Conservation (phyloP, 2,329 filamentous ascomycete genomes). For the Claviceps humidiphila region DNA sequence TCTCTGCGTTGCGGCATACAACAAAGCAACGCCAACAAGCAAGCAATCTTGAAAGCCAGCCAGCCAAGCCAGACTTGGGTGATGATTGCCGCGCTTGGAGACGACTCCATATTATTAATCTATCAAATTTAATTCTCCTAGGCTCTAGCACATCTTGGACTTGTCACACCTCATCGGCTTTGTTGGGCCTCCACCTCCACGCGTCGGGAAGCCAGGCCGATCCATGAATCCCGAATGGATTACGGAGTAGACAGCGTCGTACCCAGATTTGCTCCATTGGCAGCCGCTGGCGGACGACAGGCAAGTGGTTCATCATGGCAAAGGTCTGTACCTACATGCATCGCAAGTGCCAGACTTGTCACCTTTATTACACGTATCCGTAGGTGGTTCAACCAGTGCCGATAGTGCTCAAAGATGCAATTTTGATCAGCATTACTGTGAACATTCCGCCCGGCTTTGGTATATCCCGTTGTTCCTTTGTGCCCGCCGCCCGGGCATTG, state of each 20-base stretch:
- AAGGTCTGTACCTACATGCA: background rate
- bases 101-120: background rate
- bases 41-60: too few species aligned
- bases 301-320: background rate
- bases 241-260: slow-evolving; percentile 2
- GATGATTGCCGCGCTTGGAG: background rate
- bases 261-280: slow-evolving; percentile 3
- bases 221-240: slow-evolving; percentile 4
- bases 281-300: background rate
- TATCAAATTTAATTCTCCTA: background rate
- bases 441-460: too few species aligned
- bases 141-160: background rate
- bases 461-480: too few species aligned
- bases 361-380: too few species aligned
- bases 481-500: too few species aligned
- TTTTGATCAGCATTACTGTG: too few species aligned
- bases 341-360: too few species aligned
- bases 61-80: background rate
- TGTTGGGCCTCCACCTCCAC: slow-evolving; percentile 3
- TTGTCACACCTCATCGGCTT: background rate
- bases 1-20: background rate
- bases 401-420: too few species aligned
- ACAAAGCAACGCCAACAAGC: too few species aligned
- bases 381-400: too few species aligned
- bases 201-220: slow-evolving; percentile 4